These are phyloP conservation scores for Dendrobium huoshanense DNA, from an alignment of 106 monocot genomes.

Conservation along the genomic window DNA sequence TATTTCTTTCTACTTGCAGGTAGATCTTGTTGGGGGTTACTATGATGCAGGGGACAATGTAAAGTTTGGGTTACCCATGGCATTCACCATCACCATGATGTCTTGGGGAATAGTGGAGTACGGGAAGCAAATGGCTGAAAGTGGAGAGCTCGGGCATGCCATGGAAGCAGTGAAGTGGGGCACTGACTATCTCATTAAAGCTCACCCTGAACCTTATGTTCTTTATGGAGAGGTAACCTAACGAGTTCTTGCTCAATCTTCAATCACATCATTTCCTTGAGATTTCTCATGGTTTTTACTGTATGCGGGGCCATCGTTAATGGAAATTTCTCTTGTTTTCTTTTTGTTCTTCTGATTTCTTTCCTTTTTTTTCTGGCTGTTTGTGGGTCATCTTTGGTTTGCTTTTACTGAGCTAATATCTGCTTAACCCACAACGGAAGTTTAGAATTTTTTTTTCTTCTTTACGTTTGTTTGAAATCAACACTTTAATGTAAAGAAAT, in stretches of 20 bases:
- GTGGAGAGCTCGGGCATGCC: slow-evolving; percentile 84
- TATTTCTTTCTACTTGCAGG: slow-evolving; percentile 15
- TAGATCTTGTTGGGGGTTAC: slow-evolving; percentile 71
- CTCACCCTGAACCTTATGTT: slow-evolving; percentile 85
- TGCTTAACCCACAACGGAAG: background rate
- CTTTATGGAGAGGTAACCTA: slow-evolving; percentile 72
- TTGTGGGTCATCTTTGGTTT: background rate
- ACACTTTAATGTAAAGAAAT: background rate
- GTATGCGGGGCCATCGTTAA: background rate
- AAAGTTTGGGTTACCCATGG: slow-evolving; percentile 76
- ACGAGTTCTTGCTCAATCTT: background rate
- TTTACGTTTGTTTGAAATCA: background rate
- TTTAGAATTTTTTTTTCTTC: background rate
- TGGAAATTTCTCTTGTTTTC: background rate
- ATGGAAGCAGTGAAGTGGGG: slow-evolving; percentile 96
- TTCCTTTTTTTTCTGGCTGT: background rate
- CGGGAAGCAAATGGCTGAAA: slow-evolving; percentile 68
- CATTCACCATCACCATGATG: slow-evolving; percentile 71
- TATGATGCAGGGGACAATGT: slow-evolving; percentile 88
- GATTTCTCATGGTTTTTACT: background rate
- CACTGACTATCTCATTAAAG: slow-evolving; percentile 90
- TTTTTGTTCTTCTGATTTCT: too few species aligned
- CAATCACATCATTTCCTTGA: background rate
- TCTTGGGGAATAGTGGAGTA: slow-evolving; percentile 85
- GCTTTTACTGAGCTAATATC: background rate